Base-by-base conservation (phyloP, 2,329 filamentous ascomycete genomes). In the Claviceps purpurea region DNA sequence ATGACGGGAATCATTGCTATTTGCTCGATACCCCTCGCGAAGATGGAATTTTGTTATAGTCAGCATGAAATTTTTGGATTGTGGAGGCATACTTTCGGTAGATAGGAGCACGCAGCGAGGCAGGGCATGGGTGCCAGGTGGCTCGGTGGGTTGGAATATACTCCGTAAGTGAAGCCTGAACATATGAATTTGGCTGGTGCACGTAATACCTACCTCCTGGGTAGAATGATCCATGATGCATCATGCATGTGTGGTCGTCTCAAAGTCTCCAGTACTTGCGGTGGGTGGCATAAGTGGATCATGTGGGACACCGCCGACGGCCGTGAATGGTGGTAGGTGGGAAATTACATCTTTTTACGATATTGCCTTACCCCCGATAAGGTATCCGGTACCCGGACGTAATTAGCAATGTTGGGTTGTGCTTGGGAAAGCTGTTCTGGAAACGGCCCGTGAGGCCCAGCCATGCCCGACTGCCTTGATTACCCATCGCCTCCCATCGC, bases 11-110 rank as follows among this genome's bases (percentile, higher is more conserved):
- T 55, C 47, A 51, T 53, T 54, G 50, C 45, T 45, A 40, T 50
- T 49, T 39, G 43, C 52, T 56, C 51, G 52, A 57, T 57, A 55
- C 56, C 55, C 52, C 48, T 58, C 49, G 51, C 34, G 34, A 51
- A 38, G 11, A 42, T 50, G 49, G 11, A 50, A 34, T 34, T 34
- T 53, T 50, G 22, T 30, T 4, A 11, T 50, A 18, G 43, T 30
- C 34, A 2, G 22, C 22, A 20, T 43, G 22, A 14, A 14, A 47
- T 47, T 34, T 51, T 34, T 41, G 11, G 38, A 22, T 26, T 18
- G 37, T 22, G 44, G 40, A 16, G 20, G 50, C 44, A 47, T 20
- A 18, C 34, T 34, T 18, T 39, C 4, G 34, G 20, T 44, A 46
- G 8, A 44, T 38, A 39, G 10, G 8, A 50, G 6, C 8, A 45